Evolutionary conservation across 108 stramenopile genomes (phyloP), one percentile per base, ranked within the genome.

Genomic region (Nitzschia palea): DNA sequence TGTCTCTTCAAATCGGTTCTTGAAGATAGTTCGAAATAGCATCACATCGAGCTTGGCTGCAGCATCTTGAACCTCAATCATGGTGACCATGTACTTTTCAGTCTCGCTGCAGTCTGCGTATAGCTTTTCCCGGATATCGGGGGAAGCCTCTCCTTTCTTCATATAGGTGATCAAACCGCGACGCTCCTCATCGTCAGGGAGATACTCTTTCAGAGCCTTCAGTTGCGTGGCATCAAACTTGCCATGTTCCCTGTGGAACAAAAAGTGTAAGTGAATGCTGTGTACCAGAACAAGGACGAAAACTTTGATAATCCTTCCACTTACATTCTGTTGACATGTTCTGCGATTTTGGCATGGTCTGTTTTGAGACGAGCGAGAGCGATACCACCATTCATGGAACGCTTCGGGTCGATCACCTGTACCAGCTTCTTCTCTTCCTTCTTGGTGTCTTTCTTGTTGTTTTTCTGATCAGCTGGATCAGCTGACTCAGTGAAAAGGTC

Each of bases 301-400:
- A 22, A 33, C 31, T 22, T 48, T 12, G 30, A 55, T 29, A 42
- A 30, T 44, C 17, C 58, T 66, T 56, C 2, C 26, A 82, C 90
- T 82, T 83, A 88, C 91, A 93, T 93, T 25, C 56, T 71, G 65
- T 84, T 70, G 20, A 93, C 86, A 73, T 80, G 73, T 22, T 85
- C 72, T 14, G 95, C 88, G 34, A 89, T 62, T 18, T 62, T 77
- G 12, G 83, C 40, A 67, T 83, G 86, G 25, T 85, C 83, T 31
- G 84, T 76, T 59, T 89, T 92, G 28, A 95, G 55, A 42, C 94
- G 64, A 3, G 90, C 83, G 12, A 97, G 78, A 30, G 88, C 83
- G 33, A 97, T 97, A 22, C 91, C 93, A 29, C 89, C 92, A 68
- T 97, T 97, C 91, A 95, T 93, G 3, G 87, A 92, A 35, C 91